phyloP scores from a whole-genome alignment of 805 yeast genomes.

The Candida berthetii region DNA sequence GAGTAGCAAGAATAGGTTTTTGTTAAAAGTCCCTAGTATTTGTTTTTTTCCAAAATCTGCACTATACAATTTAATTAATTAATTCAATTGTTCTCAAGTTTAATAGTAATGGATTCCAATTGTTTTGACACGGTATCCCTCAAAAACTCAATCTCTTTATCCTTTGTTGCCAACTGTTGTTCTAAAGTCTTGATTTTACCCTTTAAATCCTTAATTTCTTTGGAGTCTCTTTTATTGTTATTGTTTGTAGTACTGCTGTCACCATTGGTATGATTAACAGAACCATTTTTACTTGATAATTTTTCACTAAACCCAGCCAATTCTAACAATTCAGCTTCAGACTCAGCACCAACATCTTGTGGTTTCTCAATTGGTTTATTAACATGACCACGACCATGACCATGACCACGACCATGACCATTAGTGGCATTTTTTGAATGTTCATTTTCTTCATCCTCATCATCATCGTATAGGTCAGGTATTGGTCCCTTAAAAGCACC shows the following conservation, averaged over 20 bases:
- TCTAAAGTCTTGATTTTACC: not conserved
- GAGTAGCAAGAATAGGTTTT: too few relatives aligned
- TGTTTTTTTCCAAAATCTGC: too few relatives aligned
- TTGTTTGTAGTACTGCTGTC: not conserved
- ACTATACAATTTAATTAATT: too few relatives aligned
- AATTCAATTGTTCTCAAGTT: too few relatives aligned
- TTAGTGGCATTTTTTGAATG: not conserved
- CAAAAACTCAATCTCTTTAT: not conserved
- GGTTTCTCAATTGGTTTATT: not conserved
- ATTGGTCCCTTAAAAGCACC: slow-evolving; percentile 5
- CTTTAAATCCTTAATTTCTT: not conserved
- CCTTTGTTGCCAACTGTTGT: not conserved
- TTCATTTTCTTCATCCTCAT: slow-evolving; percentile 1
- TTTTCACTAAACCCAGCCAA: slow-evolving; percentile 11
- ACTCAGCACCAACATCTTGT: slow-evolving; percentile 1
- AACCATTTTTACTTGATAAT: not conserved
- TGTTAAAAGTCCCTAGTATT: too few relatives aligned
- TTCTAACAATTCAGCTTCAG: slow-evolving; percentile 13
- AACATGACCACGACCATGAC: too few relatives aligned
- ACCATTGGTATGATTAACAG: not conserved
- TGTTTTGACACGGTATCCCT: not conserved
- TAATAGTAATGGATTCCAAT: not conserved
- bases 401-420: too few relatives aligned
- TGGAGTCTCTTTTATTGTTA: not conserved
- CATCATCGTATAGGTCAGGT: slow-evolving; percentile 3